Evolutionary conservation across 306 rosid species (phyloP).

Genomic region (Pueraria montana): DNA sequence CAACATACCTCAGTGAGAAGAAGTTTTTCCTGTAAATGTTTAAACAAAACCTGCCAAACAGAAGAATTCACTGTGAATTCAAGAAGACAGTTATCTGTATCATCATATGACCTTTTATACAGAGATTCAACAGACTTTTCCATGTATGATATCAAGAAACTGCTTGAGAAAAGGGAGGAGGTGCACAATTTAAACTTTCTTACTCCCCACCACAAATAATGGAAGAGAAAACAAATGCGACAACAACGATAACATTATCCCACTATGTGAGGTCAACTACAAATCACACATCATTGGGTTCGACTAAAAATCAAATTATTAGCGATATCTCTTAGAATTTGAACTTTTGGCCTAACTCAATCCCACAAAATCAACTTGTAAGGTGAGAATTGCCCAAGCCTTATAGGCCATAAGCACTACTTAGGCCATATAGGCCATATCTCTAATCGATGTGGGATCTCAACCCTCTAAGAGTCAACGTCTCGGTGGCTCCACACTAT

Average conservation of each 20-base stretch:
- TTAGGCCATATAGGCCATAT: not conserved
- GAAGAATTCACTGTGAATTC: slow-evolving; percentile 41
- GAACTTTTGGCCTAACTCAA: not conserved
- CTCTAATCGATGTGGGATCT: not conserved
- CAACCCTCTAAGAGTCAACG: not conserved
- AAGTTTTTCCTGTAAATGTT: slow-evolving; percentile 96
- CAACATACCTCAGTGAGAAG: slow-evolving; percentile 87
- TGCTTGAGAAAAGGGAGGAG: slow-evolving; percentile 7
- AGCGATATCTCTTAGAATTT: not conserved
- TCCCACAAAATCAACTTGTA: not conserved
- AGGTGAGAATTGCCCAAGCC: not conserved
- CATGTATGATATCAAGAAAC: slow-evolving; percentile 20
- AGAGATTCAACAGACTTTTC: slow-evolving; percentile 5
- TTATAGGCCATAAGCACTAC: not conserved
- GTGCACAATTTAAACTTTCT: not conserved
- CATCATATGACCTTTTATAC: slow-evolving; percentile 25
- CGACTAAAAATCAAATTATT: not conserved
- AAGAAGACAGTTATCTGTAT: slow-evolving; percentile 31
- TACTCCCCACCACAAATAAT: slow-evolving; percentile 20
- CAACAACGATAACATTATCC: not conserved
- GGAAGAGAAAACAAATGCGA: slow-evolving; percentile 20
- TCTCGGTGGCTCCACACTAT: not conserved
- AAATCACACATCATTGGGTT: not conserved
- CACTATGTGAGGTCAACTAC: not conserved
- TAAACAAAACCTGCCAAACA: slow-evolving; percentile 88